Base-by-base conservation (phyloP, 1,284 basidiomycete species). In the Erythrobasidium hasegawianum region DNA sequence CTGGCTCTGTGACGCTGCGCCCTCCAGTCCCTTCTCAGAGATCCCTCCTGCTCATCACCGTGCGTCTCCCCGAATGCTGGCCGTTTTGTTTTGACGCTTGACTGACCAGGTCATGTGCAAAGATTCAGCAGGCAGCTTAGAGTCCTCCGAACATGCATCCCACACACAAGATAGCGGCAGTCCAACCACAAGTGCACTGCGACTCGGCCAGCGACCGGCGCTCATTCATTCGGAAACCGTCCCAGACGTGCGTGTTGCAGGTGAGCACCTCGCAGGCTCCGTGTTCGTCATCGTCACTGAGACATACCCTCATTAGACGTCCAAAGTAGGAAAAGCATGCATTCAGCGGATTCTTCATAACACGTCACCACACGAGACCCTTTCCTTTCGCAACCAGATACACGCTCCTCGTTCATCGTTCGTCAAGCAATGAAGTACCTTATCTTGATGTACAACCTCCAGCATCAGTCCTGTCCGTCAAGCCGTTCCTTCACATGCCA, bases 151-250 rank as follows among this genome's bases (percentile, higher is more conserved):
- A 14, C 4, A 18, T 47, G 16, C 22, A 47, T 24, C 45, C 14
- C 5, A 4, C 8, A 18, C 45, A 4, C 45, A 47, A 18, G 16
- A 24, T 38, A 29, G 29, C n/a, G 22, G 54, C 47, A 20, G 18
- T 26, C 22, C 39, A 18, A 2, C 22, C 26, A 18, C 10, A 4
- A 39, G 33, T 33, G 27, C 26, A 3, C 39, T 56, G 11, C 54
- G 56, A 33, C 61, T 64, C 16, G 61, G 61, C 2, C 61, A 47
- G n/a, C 24, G 61, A 47, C 61, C 61, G 13, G 24, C 26, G 2
- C 56, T 64, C 43, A 33, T 64, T 4, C 61, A 64, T 22, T 64
- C 61, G 11, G 52, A 55, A 27, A 64, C 61, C 14, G 61, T 64
- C 11, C 61, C 61, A 40, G 61, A 64, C 39, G 52, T 64, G 22